Base-by-base conservation (phyloP, 2,329 filamentous ascomycete genomes). In the Knufia petricola region DNA sequence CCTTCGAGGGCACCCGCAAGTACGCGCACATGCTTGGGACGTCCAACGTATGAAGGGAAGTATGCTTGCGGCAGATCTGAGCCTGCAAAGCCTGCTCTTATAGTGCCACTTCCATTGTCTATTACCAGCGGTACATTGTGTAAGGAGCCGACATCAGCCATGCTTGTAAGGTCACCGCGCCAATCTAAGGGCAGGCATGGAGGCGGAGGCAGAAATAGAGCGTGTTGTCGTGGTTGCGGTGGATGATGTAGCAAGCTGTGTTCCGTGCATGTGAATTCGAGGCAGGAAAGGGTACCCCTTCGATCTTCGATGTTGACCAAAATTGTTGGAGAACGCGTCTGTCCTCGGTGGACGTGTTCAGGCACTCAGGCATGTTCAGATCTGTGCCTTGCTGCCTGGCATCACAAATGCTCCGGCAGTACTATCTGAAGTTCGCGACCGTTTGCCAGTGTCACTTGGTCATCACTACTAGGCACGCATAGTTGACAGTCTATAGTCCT, bases 91-190 rank as follows among this genome's bases (percentile, higher is more conserved):
- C 92, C 92, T 48, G 92, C 92, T 65, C 94, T 81, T 65, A 98
- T 96, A 3, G 92, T 98, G 57, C 92, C 92, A 58, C 89, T 95
- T 62, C 92, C 92, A 72, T 98, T 98, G 78, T 98, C 92, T 63
- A 98, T 85, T 64, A 98, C 92, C 68, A 98, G 95, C 51, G 92
- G 89, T 58, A 88, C 89, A 76, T 98, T 98, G 75, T 95, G 92
- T 49, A 96, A 81, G 53, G 76, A 70, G 20, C 55, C 55, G 17
- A 50, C 55, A 40, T 56, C 55, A 31, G 56, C 52, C 56, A 59
- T 59, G 23, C 32, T 51, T 46, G 7, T 19, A 13, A 15, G 2
- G 28, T 36, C 21, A 47, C 20, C 19, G 34, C 12, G 2, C n/a
- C 6, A 8, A 26, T 15, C 9, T 12, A 12, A 21, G 13, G 15